Evolutionary conservation across 2,329 filamentous ascomycete species (phyloP).

Genomic region (Penicillium sp.): DNA sequence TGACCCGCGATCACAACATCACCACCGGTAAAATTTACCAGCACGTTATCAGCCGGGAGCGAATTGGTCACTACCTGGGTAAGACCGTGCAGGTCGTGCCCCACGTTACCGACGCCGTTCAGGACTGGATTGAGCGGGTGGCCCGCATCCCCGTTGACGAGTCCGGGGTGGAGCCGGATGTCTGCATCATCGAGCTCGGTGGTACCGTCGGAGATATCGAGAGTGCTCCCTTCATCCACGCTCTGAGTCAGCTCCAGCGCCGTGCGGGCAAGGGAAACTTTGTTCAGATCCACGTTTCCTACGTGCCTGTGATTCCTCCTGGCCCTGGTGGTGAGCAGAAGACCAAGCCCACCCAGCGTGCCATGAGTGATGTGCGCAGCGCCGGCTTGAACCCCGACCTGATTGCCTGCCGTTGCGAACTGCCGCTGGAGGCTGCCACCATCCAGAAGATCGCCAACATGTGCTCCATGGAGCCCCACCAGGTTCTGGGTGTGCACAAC

Average conservation of each 20-base stretch:
- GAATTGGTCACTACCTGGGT: slow-evolving; percentile 77
- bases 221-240: slow-evolving; percentile 83
- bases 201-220: slow-evolving; percentile 71
- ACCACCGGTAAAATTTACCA: slow-evolving; percentile 97
- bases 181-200: slow-evolving; percentile 73
- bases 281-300: slow-evolving; percentile 75
- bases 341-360: slow-evolving; percentile 94
- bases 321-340: slow-evolving; percentile 69
- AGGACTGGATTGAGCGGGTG: slow-evolving; percentile 88
- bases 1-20: slow-evolving; percentile 89
- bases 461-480: slow-evolving; percentile 81
- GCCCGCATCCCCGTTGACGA: slow-evolving; percentile 84
- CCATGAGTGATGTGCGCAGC: slow-evolving; percentile 79
- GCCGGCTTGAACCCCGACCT: slow-evolving; percentile 72
- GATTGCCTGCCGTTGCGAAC: slow-evolving; percentile 91
- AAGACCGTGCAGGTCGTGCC: slow-evolving; percentile 89
- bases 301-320: slow-evolving; percentile 67
- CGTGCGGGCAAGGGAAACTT: slow-evolving; percentile 76
- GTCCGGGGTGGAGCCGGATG: slow-evolving; percentile 77
- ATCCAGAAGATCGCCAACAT: slow-evolving; percentile 84
- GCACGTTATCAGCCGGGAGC: slow-evolving; percentile 75
- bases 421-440: slow-evolving; percentile 68
- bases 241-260: slow-evolving; percentile 73
- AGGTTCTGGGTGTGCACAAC: slow-evolving; percentile 84
- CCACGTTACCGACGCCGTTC: slow-evolving; percentile 86